These are phyloP conservation scores for Glycine latifolia DNA, from an alignment of 306 rosid genomes.

Conservation along the genomic window DNA sequence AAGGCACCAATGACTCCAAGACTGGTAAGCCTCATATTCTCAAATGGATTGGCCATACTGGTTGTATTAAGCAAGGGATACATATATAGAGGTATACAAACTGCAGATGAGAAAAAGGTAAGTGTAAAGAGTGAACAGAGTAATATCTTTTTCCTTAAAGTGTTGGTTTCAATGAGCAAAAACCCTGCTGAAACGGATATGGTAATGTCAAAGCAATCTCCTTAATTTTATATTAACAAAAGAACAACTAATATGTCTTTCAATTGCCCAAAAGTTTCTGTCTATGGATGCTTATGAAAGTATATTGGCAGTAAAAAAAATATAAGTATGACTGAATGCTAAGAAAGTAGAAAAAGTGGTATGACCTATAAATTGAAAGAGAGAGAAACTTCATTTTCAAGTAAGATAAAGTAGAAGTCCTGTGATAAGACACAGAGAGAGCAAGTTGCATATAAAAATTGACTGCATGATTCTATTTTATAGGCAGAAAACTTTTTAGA, in stretches of 20 bases:
- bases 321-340: not conserved
- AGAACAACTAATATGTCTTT: not conserved
- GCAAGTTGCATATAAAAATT: not conserved
- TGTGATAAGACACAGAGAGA: not conserved
- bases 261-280: not conserved
- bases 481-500: not conserved
- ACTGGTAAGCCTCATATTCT: conserved; percentile 84
- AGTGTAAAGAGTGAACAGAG: not conserved
- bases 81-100: conserved; percentile 78
- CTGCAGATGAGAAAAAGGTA: conserved; percentile 59
- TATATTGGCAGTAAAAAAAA: not conserved
- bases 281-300: not conserved
- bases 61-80: conserved; percentile 88
- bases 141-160: not conserved
- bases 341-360: too few relatives aligned
- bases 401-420: not conserved
- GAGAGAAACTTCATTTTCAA: conserved; percentile 5
- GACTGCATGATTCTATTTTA: not conserved
- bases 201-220: conserved; percentile 7
- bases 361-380: too few relatives aligned
- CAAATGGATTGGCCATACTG: conserved; percentile 76
- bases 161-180: not conserved
- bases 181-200: not conserved
- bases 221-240: not conserved
- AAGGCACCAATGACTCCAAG: conserved; percentile 91